Evolutionary conservation across 352 stramenopile genomes (phyloP), one percentile per base, ranked within the genome.

Genomic region (Phytophthora colocasiae): DNA sequence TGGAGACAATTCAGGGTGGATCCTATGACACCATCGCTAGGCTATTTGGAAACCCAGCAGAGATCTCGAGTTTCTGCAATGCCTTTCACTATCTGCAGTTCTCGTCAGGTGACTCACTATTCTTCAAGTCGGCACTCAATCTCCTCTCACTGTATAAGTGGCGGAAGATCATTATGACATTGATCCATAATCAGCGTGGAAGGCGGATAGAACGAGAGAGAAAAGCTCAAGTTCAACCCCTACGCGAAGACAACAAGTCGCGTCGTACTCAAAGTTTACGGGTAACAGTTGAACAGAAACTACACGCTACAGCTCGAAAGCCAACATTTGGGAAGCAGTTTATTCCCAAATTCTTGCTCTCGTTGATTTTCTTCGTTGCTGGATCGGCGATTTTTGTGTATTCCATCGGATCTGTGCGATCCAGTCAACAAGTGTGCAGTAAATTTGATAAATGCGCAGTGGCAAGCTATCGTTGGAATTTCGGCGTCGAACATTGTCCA

Each of bases 71-170:
- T 34, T 78, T 87, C 12, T 71, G 77, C 6, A 76, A 77, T 11
- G 78, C 67, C 7, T 87, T 88, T 53, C 67, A 69, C 22, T 78
- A 80, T 26, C 26, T 90, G 27, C 78, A 78, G 47, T 72, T 90
- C 57, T 71, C 59, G 19, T 67, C 73, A 0, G 41, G 58, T 0
- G 45, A 48, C 0, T 62, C 40, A 6, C 38, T 86, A 0, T 55
- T 72, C 14, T 63, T 74, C 17, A 85, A 84, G 22, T 73, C 53
- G 2, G 67, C 48, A 8, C 69, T 88, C 6, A 78, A 81, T 29
- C 17, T 68, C 1, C 47, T 85, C 0, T 79, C 74, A 0, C 46
- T 88, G 1, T 77, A 69, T 51, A 85, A 84, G 56, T 85, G 79
- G 74, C 52, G 44, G 15, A 72, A 73, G 1, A 77, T 73, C 10